phyloP scores from a whole-genome alignment of 1,284 basidiomycete species.

The Malassezia vespertilionis region DNA sequence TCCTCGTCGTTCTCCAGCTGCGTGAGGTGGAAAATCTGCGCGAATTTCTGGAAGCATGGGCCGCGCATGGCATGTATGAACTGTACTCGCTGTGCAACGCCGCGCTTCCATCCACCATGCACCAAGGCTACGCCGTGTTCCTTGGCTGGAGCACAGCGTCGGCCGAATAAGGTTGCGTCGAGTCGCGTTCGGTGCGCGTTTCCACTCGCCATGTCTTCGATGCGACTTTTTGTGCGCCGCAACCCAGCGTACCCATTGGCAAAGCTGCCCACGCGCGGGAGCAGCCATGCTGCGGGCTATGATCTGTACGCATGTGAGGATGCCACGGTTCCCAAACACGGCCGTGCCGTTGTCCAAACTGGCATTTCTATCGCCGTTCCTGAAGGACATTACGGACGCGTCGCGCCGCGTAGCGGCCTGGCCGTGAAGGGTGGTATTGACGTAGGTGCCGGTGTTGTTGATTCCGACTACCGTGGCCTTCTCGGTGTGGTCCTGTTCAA shows the following conservation, averaged over 20 bases:
- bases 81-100: slow-evolving; percentile 22
- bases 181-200: neutral
- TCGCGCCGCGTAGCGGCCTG: slow-evolving; percentile 84
- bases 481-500: slow-evolving; percentile 94
- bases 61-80: slow-evolving; percentile 7
- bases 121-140: slow-evolving; percentile 5
- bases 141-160: slow-evolving; percentile 3
- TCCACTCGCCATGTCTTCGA: slow-evolving; percentile 3
- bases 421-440: slow-evolving; percentile 95
- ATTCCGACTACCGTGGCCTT: slow-evolving; percentile 85
- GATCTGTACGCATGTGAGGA: slow-evolving; percentile 70
- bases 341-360: slow-evolving; percentile 78
- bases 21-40: slow-evolving; percentile 25
- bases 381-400: slow-evolving; percentile 80
- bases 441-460: slow-evolving; percentile 90
- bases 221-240: slow-evolving; percentile 66
- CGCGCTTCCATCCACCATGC: slow-evolving; percentile 1
- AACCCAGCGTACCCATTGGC: slow-evolving; percentile 62
- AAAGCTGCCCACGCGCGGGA: slow-evolving; percentile 74
- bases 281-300: slow-evolving; percentile 75
- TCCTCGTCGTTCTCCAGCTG: slow-evolving; percentile 32
- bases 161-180: slow-evolving; percentile 1
- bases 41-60: slow-evolving; percentile 28
- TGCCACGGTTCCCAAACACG: slow-evolving; percentile 48
- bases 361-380: slow-evolving; percentile 88